phyloP scores from a whole-genome alignment of 768 basidiomycete species.

The Antrodiella citrinella region DNA sequence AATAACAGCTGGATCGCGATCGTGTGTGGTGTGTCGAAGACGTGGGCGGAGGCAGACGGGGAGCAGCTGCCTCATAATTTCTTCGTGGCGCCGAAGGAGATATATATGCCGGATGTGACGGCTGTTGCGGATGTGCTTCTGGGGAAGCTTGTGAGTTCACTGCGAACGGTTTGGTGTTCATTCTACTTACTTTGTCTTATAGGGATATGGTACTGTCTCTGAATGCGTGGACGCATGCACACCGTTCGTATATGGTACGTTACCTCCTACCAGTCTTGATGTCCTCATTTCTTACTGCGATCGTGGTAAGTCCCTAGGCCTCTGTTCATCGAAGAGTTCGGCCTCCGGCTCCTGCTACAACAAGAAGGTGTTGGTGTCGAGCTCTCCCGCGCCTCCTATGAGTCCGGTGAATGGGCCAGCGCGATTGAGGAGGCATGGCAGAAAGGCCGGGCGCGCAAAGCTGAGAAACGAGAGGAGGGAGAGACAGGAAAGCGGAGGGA shows the following conservation, averaged over 20 bases:
- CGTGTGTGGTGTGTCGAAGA: constrained; percentile 65
- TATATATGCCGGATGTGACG: constrained; percentile 80
- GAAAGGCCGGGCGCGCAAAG: constrained; percentile 40
- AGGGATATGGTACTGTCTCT: constrained; percentile 79
- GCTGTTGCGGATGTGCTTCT: constrained; percentile 67
- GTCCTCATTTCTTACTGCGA: background rate
- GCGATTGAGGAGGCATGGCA: constrained; percentile 51
- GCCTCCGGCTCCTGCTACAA: constrained; percentile 55
- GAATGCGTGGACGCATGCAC: constrained; percentile 73
- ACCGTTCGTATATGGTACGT: constrained; percentile 68
- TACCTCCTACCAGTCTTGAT: background rate
- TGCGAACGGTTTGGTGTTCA: background rate
- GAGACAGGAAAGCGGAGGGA: constrained; percentile 32
- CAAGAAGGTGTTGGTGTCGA: constrained; percentile 63
- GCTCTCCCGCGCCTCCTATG: constrained; percentile 55
- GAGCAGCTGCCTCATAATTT: constrained; percentile 55
- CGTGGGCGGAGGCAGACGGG: constrained; percentile 22
- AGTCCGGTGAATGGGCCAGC: constrained; percentile 64
- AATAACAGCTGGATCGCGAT: constrained; percentile 70
- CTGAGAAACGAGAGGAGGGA: constrained; percentile 36
- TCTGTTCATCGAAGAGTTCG: constrained; percentile 76
- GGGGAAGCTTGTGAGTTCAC: constrained; percentile 60
- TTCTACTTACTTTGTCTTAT: constrained; percentile 3
- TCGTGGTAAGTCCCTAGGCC: constrained; percentile 55
- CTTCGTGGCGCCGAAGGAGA: constrained; percentile 66